phyloP scores from a whole-genome alignment of 148 eudicot genomes.

The Dysphania ambrosioides region DNA sequence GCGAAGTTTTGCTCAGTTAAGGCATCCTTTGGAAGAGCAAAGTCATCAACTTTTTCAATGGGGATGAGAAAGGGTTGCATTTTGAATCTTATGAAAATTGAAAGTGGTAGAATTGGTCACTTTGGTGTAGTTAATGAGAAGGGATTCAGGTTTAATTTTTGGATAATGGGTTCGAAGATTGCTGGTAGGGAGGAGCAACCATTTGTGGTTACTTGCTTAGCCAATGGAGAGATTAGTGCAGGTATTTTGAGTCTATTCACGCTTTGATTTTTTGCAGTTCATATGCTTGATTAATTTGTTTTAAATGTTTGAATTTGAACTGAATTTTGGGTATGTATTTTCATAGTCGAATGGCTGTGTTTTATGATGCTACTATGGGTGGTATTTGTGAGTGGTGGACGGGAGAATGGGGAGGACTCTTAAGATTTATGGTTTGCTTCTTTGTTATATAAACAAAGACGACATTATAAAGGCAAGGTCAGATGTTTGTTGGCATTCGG shows the following conservation, averaged over 20 bases:
- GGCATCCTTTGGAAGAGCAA: constrained; percentile 1
- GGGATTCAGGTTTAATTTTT: constrained; percentile 5
- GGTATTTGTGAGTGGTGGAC: background rate
- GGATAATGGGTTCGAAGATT: constrained; percentile 12
- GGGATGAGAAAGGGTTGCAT: background rate
- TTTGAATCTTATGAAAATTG: background rate
- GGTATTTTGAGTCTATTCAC: constrained; percentile 5
- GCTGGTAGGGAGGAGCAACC: background rate
- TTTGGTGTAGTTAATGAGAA: constrained; percentile 10
- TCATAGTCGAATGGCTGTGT: background rate
- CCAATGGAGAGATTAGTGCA: constrained; percentile 15
- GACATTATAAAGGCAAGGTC: no score
- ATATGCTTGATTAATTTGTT: background rate
- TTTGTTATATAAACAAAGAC: background rate
- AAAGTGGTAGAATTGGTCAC: constrained; percentile 2
- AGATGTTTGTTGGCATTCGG: background rate
- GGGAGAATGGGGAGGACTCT: background rate
- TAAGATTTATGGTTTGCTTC: no score
- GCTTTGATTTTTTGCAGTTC: background rate
- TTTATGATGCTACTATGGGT: background rate
- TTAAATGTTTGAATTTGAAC: background rate
- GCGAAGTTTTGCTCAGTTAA: constrained; percentile 7
- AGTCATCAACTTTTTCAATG: constrained; percentile 1
- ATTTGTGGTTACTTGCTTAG: constrained; percentile 24
- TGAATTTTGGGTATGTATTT: background rate